Base-by-base conservation (phyloP, 75 land plant genomes). In the Isoetes taiwanensis region DNA sequence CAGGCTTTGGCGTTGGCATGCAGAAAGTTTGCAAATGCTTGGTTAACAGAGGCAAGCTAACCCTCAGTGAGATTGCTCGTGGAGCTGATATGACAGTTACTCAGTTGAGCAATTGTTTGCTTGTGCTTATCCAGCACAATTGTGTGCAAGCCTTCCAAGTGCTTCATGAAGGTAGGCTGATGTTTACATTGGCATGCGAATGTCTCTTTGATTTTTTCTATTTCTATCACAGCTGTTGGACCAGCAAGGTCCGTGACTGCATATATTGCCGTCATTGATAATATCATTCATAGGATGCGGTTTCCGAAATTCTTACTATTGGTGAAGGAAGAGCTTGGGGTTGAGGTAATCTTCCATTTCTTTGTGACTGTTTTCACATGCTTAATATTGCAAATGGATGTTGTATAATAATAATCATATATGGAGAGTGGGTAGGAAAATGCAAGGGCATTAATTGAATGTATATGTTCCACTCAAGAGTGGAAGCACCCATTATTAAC, bases 81-180 rank as follows among this genome's bases (percentile, higher is more conserved):
- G 75, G 43, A 72, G 71, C 82, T 0, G 72, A 73, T 28, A 68
- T 90, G 16, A 32, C 58, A 25, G 5, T 28, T 20, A 3, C 66
- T 0, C 68, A 76, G 70, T 72, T 90, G 46, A 76, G 72, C 34
- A 83, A 76, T 48, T 76, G 71, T 62, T 64, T 90, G 1, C 82
- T 79, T 32, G 83, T 86, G n/a, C 70, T 90, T 10, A 76, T 86
- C 42, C 97, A 90, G 64, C 97, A 90, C 59, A 90, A 83, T 34
- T 86, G 97, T 61, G 82, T 83, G n/a, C 93, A 90, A 63, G 80
- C 82, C 21, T 90, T 76, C 63, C 48, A 67, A 73, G 54, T 59
- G 40, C 68, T 58, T 23, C 38, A 43, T 39, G 78, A 66, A 43
- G 70, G 73, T 63, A 31, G 12, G 43, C n/a, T 37, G 11, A 1